A percentile compares a stretch with the other conserved stretches of the same genome.
These are phyloP conservation scores for Crassisporium funariophilum DNA, from an alignment of 768 basidiomycete genomes.

Conservation along the genomic window DNA sequence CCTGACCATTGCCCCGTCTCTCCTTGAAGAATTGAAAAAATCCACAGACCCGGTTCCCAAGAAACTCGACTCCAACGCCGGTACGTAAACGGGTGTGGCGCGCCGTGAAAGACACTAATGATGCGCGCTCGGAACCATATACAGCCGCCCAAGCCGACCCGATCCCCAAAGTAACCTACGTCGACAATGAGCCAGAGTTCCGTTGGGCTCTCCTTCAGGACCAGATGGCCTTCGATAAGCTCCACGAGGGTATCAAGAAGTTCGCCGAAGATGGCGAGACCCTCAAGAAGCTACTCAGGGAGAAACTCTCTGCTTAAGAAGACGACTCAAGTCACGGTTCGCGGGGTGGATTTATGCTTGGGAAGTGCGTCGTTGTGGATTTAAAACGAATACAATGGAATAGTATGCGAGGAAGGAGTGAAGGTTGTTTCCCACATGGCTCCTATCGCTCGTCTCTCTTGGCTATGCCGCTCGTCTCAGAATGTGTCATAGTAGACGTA, in stretches of 20 bases:
- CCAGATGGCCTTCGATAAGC: conserved; percentile 97
- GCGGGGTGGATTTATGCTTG: too few species aligned
- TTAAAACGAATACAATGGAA: not conserved
- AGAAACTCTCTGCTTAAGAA: conserved; percentile 59
- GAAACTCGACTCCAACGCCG: conserved; percentile 70
- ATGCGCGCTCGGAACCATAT: conserved; percentile 5
- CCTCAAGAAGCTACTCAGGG: conserved; percentile 78
- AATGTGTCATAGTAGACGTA: too few species aligned
- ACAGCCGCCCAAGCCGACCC: conserved; percentile 58
- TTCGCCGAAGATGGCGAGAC: conserved; percentile 95
- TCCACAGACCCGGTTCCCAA: conserved; percentile 78
- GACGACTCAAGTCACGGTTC: too few species aligned
- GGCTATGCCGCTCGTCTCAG: too few species aligned
- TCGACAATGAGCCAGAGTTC: conserved; percentile 97
- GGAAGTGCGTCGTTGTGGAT: too few species aligned
- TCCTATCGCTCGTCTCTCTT: too few species aligned
- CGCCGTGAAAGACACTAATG: conserved; percentile 3
- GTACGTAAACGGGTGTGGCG: too few species aligned
- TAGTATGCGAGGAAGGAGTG: not conserved
- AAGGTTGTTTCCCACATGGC: too few species aligned
- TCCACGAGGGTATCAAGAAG: conserved; percentile 98
- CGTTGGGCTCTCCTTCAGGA: conserved; percentile 92
- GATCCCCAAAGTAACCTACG: conserved; percentile 77
- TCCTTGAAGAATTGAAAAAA: conserved; percentile 92
- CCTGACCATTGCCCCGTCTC: conserved; percentile 89